These are phyloP conservation scores for Talaromyces sp. DNA, from an alignment of 2,329 filamentous ascomycete genomes.

Conservation along the genomic window DNA sequence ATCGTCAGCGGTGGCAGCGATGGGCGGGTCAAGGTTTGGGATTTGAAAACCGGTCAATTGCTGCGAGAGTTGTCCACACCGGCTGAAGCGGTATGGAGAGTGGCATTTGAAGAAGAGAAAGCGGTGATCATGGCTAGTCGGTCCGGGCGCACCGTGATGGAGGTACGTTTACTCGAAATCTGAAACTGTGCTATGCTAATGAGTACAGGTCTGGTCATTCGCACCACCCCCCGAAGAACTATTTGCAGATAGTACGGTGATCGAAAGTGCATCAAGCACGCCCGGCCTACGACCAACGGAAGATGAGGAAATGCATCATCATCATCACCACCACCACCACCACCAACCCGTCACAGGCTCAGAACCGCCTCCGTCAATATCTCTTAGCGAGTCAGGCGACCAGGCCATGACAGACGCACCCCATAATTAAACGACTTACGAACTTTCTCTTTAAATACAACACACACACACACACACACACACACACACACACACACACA, in stretches of 20 bases:
- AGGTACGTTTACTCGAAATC: constrained; percentile 54
- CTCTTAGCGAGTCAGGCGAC: constrained; percentile 29
- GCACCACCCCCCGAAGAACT: constrained; percentile 61
- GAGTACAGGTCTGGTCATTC: constrained; percentile 83
- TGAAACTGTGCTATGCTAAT: not conserved
- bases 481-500: no score
- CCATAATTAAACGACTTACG: constrained; percentile 10
- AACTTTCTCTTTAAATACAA: not conserved
- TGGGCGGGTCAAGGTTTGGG: constrained; percentile 98
- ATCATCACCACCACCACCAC: constrained; percentile 2
- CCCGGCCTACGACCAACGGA: constrained; percentile 26
- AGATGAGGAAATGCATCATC: constrained; percentile 18
- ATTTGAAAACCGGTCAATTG: constrained; percentile 82
- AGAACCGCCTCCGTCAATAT: constrained; percentile 30
- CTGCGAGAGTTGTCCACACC: constrained; percentile 88
- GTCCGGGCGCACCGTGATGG: constrained; percentile 87
- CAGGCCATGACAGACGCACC: constrained; percentile 35
- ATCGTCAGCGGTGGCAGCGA: constrained; percentile 96
- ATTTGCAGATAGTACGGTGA: constrained; percentile 26
- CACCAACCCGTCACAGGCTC: constrained; percentile 27
- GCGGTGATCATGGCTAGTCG: constrained; percentile 92
- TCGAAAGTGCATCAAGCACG: constrained; percentile 35
- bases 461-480: no score
- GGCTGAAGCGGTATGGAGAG: constrained; percentile 93
- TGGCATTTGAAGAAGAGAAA: constrained; percentile 97